Conservation (phyloP, 1,284 basidiomycete genomes). For the Taiwanofungus camphoratus region DNA sequence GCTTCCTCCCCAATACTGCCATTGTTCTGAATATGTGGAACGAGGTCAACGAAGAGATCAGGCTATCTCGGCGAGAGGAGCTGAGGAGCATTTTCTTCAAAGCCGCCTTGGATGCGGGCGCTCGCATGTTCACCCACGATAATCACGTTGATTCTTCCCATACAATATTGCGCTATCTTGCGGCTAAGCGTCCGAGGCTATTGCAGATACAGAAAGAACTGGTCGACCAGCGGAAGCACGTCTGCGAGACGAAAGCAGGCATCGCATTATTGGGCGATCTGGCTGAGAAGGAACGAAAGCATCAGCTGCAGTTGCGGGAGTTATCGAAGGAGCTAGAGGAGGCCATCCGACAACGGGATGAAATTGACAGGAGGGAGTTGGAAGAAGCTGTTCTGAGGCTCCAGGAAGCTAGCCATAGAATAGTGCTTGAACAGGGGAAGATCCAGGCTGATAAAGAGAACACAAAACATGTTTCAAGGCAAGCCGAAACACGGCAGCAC, state of each 20-base stretch:
- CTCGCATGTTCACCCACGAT: constrained; percentile 14
- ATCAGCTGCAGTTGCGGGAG: constrained; percentile 11
- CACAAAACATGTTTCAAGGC: too few relatives aligned
- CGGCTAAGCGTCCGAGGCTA: constrained; percentile 1
- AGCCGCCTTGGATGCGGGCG: constrained; percentile 16
- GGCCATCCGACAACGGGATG: constrained; percentile 12
- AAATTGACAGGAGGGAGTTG: constrained; percentile 20
- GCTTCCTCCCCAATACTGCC: constrained; percentile 27
- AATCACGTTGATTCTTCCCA: constrained; percentile 13
- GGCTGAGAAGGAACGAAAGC: constrained; percentile 10
- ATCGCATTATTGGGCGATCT: constrained; percentile 9
- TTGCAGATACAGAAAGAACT: constrained; percentile 15
- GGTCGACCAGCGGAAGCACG: constrained; percentile 5
- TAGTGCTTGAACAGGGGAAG: neutral
- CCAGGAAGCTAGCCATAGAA: neutral
- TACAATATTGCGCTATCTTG: constrained; percentile 11
- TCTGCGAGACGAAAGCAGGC: constrained; percentile 9
- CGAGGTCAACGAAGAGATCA: constrained; percentile 25
- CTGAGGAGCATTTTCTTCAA: constrained; percentile 18
- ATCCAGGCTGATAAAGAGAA: too few relatives aligned
- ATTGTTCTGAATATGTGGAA: constrained; percentile 51
- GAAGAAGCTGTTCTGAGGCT: constrained; percentile 12
- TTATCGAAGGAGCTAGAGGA: constrained; percentile 15
- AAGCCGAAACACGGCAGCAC: too few relatives aligned
- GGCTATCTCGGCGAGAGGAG: constrained; percentile 13